Percentiles rank a stretch among this genome's conserved stretches.
These are phyloP conservation scores for Metarhizium humberi DNA, from an alignment of 2,329 filamentous ascomycete species.

Conservation along the genomic window DNA sequence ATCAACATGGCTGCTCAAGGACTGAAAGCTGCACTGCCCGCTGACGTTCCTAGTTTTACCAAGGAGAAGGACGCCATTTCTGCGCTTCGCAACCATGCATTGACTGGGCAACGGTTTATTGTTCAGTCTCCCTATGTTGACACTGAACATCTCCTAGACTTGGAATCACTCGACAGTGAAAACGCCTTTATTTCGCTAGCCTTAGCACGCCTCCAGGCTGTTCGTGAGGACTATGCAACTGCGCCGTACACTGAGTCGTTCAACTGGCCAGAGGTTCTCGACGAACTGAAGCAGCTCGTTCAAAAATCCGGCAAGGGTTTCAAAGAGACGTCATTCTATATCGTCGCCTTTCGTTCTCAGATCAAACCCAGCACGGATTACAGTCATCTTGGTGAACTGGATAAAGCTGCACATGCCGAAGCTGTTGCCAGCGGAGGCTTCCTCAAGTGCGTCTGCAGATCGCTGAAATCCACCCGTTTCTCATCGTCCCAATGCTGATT, in stretches of 20 bases:
- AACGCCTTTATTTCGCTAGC: conserved; percentile 64
- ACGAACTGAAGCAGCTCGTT: conserved; percentile 44
- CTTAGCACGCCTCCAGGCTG: conserved; percentile 52
- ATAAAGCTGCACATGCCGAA: conserved; percentile 71
- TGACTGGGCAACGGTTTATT: conserved; percentile 28
- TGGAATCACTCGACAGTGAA: conserved; percentile 55
- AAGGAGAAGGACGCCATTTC: conserved; percentile 16
- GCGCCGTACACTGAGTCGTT: conserved; percentile 64
- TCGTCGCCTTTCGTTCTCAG: conserved; percentile 73
- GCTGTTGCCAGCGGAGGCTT: conserved; percentile 72
- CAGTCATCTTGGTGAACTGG: conserved; percentile 59
- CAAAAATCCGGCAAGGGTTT: conserved; percentile 38
- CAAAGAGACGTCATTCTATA: conserved; percentile 62
- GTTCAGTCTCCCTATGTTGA: conserved; percentile 70
- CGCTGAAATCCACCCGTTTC: not conserved
- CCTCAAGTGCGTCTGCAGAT: conserved; percentile 52
- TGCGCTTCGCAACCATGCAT: conserved; percentile 15
- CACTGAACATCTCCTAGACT: conserved; percentile 60
- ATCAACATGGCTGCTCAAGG: conserved; percentile 18
- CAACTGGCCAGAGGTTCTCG: conserved; percentile 62
- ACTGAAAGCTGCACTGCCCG: conserved; percentile 14
- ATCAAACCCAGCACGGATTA: conserved; percentile 60
- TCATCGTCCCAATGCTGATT: conserved; percentile 9
- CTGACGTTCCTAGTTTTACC: conserved; percentile 14
- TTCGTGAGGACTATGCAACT: conserved; percentile 65